Conservation (phyloP, 2,329 filamentous ascomycete genomes). For the Byssochlamys sp. region DNA sequence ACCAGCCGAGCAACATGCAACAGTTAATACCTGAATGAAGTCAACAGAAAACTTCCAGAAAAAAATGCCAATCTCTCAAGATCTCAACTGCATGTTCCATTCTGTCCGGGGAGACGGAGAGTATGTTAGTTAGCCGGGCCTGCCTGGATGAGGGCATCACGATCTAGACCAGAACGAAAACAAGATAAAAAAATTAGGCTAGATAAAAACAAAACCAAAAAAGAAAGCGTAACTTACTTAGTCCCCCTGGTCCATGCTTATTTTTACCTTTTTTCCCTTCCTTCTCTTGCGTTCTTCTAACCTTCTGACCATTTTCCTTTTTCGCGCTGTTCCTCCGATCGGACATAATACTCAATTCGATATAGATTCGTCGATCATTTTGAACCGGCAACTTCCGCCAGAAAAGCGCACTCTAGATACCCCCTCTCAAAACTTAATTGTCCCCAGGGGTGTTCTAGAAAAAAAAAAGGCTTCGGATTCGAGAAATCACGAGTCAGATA, state of each 20-base stretch:
- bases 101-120: background rate
- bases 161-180: background rate
- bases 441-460: too few species aligned
- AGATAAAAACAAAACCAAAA: background rate
- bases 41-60: background rate
- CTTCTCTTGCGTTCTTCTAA: background rate
- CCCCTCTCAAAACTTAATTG: too few species aligned
- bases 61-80: background rate
- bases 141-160: background rate
- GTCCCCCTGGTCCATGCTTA: background rate
- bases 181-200: background rate
- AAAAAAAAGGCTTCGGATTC: too few species aligned
- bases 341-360: background rate
- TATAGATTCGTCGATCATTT: background rate
- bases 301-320: background rate
- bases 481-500: too few species aligned
- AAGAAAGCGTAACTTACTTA: too few species aligned
- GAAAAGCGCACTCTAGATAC: background rate
- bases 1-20: background rate
- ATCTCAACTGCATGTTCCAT: background rate
- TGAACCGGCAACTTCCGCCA: background rate
- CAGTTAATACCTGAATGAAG: background rate
- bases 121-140: too few species aligned
- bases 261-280: background rate
- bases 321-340: background rate